Base-by-base conservation (phyloP, 768 basidiomycete genomes). In the Suillus subluteus region DNA sequence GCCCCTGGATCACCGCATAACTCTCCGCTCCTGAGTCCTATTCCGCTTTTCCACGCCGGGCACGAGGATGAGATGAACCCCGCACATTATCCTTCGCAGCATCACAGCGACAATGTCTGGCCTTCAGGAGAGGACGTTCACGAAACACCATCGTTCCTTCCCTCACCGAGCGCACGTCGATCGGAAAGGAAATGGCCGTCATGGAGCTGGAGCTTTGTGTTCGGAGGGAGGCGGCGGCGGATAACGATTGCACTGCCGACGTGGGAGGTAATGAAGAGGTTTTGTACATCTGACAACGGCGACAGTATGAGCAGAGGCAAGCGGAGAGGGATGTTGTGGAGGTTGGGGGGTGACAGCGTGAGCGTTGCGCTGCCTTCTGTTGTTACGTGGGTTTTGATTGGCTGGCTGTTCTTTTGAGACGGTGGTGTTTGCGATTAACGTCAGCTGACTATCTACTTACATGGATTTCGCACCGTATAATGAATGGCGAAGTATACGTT, bases 161-260 rank as follows among this genome's bases (percentile, higher is more conserved):
- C 82, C 38, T 81, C 82, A 4, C 79, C 79, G 16, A 81, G 81
- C 44, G 66, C 65, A 11, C 68, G 71, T 26, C 77, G 73, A 56
- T 67, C 73, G 32, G 58, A 66, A 23, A 72, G 69, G n/a, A 37
- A 35, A 67, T 68, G 64, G 72, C 72, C 50, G 54, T 73, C 55
- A 55, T 76, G 79, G 74, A 74, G 77, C 48, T 86, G 82, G 80
- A 81, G 83, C 23, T 90, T 91, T 71, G 80, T 82, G 30, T 80
- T 89, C 63, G 73, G 80, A 35, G 87, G 88, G 1, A 81, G 86
- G 37, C 79, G 86, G 21, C 81, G 88, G 67, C 83, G 86, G n/a
- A 72, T 91, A 66, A 80, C 82, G 21, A 23, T 90, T 16, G 75
- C 78, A 6, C 64, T 82, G 37, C 87, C 88, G 0, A 63, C 68